A percentile compares a stretch with the other conserved stretches of the same genome.
These are phyloP conservation scores for Backusella sp. DNA, from an alignment of 192 early-diverging fungal genomes.

Conservation along the genomic window DNA sequence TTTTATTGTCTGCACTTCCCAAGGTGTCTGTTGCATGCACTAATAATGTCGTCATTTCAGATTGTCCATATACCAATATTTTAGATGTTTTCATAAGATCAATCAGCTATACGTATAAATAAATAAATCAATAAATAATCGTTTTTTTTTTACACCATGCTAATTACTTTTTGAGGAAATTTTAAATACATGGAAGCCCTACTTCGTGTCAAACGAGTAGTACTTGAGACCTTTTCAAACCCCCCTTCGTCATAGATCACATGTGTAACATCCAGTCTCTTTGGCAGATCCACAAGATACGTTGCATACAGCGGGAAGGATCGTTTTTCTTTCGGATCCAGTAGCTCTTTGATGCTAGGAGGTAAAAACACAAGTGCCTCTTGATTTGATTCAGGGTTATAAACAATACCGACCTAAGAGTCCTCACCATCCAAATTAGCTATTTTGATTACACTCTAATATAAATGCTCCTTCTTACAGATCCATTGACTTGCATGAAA, in stretches of 20 bases:
- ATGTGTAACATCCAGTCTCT: not conserved
- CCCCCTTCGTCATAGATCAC: not conserved
- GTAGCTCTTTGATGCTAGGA: not conserved
- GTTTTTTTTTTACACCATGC: not conserved
- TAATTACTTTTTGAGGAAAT: not conserved
- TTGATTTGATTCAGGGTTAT: not conserved
- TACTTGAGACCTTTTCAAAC: not conserved
- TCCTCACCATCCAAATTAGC: not conserved
- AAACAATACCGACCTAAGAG: not conserved
- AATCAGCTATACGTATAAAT: not conserved
- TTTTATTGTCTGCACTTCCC: not conserved
- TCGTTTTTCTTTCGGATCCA: not conserved
- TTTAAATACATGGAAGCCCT: not conserved
- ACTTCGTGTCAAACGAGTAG: not conserved
- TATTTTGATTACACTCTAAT: no score
- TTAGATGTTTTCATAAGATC: not conserved
- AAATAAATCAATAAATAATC: not conserved
- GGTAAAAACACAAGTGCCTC: not conserved
- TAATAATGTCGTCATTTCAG: not conserved
- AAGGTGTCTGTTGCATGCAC: not conserved
- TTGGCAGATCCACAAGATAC: not conserved
- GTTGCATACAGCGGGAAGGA: not conserved
- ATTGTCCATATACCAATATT: not conserved
- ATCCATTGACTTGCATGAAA: not conserved
- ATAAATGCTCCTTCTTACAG: not conserved